phyloP scores from a whole-genome alignment of 2,329 filamentous ascomycete genomes.

The Penicillium sp. region DNA sequence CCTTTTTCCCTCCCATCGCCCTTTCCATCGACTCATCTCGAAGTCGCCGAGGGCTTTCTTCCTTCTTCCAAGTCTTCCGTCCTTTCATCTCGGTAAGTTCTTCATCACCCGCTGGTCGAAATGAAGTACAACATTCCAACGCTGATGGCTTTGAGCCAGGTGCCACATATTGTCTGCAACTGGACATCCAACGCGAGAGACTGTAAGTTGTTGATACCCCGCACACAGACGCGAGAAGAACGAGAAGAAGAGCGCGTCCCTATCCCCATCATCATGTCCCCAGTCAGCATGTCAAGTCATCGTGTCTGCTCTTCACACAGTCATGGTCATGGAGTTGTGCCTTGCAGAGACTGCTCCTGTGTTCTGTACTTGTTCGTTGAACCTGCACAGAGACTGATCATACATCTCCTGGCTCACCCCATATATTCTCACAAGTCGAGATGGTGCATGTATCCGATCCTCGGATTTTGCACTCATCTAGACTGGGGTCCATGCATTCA shows the following conservation, averaged over 20 bases:
- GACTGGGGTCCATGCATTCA: neutral
- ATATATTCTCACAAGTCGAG: neutral
- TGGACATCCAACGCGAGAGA: conserved; percentile 37
- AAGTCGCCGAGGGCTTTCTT: neutral
- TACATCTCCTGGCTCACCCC: neutral
- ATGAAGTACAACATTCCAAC: conserved; percentile 48
- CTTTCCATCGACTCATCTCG: neutral
- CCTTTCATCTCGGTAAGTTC: conserved; percentile 4
- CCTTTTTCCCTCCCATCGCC: neutral
- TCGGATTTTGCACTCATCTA: neutral
- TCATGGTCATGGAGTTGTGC: neutral
- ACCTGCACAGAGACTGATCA: neutral
- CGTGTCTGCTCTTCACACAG: neutral
- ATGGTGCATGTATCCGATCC: neutral
- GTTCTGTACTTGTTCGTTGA: neutral
- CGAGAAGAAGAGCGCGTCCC: neutral
- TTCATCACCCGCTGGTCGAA: conserved; percentile 19
- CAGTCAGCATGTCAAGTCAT: neutral
- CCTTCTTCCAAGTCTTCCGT: neutral
- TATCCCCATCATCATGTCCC: neutral
- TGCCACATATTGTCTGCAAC: conserved; percentile 35
- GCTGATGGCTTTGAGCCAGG: conserved; percentile 43
- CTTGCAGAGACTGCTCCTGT: neutral
- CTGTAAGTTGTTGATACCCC: conserved; percentile 33
- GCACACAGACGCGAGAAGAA: neutral